Conservation (phyloP, 176 grass and related monocot species). For the Metroxylon sagu region DNA sequence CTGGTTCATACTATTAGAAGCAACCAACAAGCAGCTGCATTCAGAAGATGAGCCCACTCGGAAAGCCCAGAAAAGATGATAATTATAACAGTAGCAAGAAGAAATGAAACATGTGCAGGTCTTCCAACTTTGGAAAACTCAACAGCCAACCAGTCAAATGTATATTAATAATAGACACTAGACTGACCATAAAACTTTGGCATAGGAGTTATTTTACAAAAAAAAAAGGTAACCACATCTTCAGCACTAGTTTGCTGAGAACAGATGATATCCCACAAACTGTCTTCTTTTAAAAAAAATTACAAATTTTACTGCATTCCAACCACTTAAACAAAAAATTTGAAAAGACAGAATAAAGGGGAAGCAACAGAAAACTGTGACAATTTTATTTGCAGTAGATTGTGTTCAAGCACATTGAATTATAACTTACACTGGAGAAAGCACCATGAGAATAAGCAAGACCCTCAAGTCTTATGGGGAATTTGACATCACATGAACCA, state of each 20-base stretch:
- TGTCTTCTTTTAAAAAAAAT: too few relatives aligned
- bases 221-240: neutral
- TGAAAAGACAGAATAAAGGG: neutral
- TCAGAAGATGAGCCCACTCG: conserved; percentile 2
- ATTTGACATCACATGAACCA: conserved; percentile 93
- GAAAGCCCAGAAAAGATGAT: neutral
- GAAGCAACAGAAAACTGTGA: neutral
- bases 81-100: conserved; percentile 1
- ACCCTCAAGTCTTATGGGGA: conserved; percentile 88
- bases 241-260: neutral
- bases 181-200: too few relatives aligned
- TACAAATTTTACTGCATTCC: too few relatives aligned
- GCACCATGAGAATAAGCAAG: conserved; percentile 94
- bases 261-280: too few relatives aligned
- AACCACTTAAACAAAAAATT: conserved; percentile 4
- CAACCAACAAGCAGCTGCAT: neutral
- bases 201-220: neutral
- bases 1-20: conserved; percentile 62
- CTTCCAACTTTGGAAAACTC: too few relatives aligned
- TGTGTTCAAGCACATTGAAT: neutral
- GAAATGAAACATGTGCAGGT: neutral
- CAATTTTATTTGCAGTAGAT: too few relatives aligned
- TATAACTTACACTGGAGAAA: conserved; percentile 77
- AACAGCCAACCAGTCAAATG: too few relatives aligned
- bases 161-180: too few relatives aligned